Conservation (phyloP, 768 basidiomycete genomes). For the Agrocybe praecox region DNA sequence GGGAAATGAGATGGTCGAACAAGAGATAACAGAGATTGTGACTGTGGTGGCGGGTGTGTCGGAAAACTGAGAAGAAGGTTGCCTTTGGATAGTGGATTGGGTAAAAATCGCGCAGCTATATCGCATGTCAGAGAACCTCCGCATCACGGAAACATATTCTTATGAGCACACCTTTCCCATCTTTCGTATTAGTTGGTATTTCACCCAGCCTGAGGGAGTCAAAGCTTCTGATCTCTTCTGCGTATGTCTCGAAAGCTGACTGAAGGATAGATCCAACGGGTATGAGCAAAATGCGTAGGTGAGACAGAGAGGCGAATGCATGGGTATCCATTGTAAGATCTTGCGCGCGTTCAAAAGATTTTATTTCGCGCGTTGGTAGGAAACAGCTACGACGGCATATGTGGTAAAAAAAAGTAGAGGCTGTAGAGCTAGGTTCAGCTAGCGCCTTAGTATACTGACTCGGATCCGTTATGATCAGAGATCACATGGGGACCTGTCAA, state of each 20-base stretch:
- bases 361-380: background rate
- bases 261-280: conserved; percentile 80
- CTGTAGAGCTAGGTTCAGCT: no score
- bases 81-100: conserved; percentile 73
- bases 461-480: background rate
- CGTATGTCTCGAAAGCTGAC: conserved; percentile 73
- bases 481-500: background rate
- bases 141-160: background rate
- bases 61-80: conserved; percentile 80
- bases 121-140: conserved; percentile 8
- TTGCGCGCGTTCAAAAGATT: background rate
- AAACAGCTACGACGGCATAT: background rate
- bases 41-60: conserved; percentile 71
- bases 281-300: conserved; percentile 81
- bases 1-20: conserved; percentile 83
- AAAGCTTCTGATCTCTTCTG: conserved; percentile 71
- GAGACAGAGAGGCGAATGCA: conserved; percentile 82
- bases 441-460: no score
- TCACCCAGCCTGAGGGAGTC: conserved; percentile 78
- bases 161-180: conserved; percentile 65
- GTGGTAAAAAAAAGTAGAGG: no score
- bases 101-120: conserved; percentile 77
- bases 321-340: conserved; percentile 59
- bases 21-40: conserved; percentile 69
- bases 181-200: conserved; percentile 78